Evolutionary conservation across 805 yeast species (phyloP).

Genomic region (Saturnispora quitensis): DNA sequence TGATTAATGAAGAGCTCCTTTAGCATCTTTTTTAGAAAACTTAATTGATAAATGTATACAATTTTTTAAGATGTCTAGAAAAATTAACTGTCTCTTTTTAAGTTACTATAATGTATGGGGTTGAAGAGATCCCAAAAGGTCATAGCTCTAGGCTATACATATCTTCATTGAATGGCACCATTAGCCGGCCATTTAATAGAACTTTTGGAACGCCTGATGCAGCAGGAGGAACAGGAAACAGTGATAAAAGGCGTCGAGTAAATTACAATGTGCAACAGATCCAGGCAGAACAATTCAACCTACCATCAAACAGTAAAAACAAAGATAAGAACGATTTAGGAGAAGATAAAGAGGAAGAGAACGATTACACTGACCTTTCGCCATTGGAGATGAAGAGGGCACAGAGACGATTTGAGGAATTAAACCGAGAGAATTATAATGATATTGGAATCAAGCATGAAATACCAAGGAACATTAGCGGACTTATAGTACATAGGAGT

Average conservation of each 20-base stretch:
- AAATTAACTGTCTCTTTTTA: background rate
- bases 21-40: background rate
- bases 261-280: slow-evolving; percentile 28
- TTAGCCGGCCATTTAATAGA: background rate
- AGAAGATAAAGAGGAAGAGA: slow-evolving; percentile 10
- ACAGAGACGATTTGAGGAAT: slow-evolving; percentile 31
- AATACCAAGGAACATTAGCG: slow-evolving; percentile 27
- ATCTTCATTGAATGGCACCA: slow-evolving; percentile 20
- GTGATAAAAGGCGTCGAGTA: slow-evolving; percentile 23
- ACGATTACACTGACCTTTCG: slow-evolving; percentile 6
- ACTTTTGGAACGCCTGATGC: background rate
- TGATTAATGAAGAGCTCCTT: background rate
- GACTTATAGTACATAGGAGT: slow-evolving; percentile 11
- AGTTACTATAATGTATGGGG: slow-evolving; percentile 17
- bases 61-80: background rate
- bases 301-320: background rate
- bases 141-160: slow-evolving; percentile 18
- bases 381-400: slow-evolving; percentile 29
- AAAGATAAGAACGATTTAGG: slow-evolving; percentile 14
- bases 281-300: slow-evolving; percentile 21
- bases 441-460: slow-evolving; percentile 29
- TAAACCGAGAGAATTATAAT: slow-evolving; percentile 36
- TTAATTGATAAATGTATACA: background rate
- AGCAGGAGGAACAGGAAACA: slow-evolving; percentile 3
- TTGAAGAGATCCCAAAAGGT: slow-evolving; percentile 25